Percentiles rank a stretch among this genome's conserved stretches.
Evolutionary conservation across 2,329 filamentous ascomycete species (phyloP).

Genomic region (Phoma sp.): DNA sequence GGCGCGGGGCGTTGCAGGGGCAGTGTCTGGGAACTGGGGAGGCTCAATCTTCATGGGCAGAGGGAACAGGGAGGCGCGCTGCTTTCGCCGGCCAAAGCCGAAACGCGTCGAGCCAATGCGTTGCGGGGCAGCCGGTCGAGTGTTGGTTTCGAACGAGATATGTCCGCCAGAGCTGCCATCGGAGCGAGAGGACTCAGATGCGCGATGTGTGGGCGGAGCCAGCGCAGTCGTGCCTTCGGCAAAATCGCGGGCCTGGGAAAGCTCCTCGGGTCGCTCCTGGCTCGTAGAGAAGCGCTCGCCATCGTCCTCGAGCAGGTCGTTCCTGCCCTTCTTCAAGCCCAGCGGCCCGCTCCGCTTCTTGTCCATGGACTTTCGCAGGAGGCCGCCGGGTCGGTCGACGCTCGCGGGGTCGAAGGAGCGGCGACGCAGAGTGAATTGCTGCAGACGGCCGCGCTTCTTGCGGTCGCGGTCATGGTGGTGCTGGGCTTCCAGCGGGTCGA

Average conservation of each 20-base stretch:
- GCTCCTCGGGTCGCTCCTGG: conserved; percentile 49
- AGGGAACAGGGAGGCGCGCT: conserved; percentile 79
- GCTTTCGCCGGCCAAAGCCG: conserved; percentile 74
- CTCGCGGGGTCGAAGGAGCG: conserved; percentile 46
- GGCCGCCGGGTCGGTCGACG: conserved; percentile 32
- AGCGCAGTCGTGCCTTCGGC: conserved; percentile 67
- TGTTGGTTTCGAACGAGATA: conserved; percentile 43
- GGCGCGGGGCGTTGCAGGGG: conserved; percentile 54
- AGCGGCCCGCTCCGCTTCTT: conserved; percentile 37
- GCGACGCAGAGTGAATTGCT: conserved; percentile 43
- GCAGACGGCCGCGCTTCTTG: conserved; percentile 42
- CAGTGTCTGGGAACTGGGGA: conserved; percentile 52
- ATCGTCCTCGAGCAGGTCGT: conserved; percentile 45
- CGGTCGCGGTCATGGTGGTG: conserved; percentile 4
- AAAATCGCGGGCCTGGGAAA: conserved; percentile 58
- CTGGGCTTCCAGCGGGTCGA: conserved; percentile 5
- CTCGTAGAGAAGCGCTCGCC: conserved; percentile 66
- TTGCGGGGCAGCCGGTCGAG: conserved; percentile 59
- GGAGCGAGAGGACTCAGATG: conserved; percentile 88
- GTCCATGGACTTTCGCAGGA: conserved; percentile 46
- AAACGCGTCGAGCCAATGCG: conserved; percentile 71
- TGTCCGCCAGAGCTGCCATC: conserved; percentile 74
- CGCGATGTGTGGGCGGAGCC: conserved; percentile 67
- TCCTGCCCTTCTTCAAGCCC: conserved; percentile 35
- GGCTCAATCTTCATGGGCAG: conserved; percentile 75